phyloP scores from a whole-genome alignment of 2,329 filamentous ascomycete genomes.

The Diaporthe sp. region DNA sequence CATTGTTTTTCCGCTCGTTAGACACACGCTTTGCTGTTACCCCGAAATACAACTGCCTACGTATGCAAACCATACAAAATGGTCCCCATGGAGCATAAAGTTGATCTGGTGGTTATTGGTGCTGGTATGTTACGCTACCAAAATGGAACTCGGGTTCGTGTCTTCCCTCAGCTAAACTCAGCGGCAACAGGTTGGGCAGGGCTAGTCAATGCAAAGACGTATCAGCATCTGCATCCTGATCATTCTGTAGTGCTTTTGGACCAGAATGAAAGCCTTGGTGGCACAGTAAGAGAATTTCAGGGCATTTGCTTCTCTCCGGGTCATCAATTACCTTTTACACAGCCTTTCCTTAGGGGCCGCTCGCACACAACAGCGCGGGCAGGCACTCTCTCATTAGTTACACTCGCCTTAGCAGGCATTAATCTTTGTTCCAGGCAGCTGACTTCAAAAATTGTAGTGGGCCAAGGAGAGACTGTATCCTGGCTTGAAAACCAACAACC shows the following conservation, averaged over 20 bases:
- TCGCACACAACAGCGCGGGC: neutral
- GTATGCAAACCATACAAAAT: neutral
- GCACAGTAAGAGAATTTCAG: slow-evolving; percentile 56
- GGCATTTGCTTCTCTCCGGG: too few species aligned
- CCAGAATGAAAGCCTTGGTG: slow-evolving; percentile 69
- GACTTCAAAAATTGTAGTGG: slow-evolving; percentile 60
- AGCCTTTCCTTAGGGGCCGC: too few species aligned
- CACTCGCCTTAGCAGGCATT: neutral
- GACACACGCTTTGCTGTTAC: neutral
- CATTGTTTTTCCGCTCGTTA: neutral
- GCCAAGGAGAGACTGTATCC: slow-evolving; percentile 76
- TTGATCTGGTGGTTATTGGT: slow-evolving; percentile 51
- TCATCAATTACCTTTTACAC: neutral
- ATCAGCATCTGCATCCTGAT: slow-evolving; percentile 70
- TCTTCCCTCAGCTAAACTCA: neutral
- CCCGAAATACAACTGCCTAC: neutral
- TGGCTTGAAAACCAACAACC: slow-evolving; percentile 80
- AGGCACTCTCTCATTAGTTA: neutral
- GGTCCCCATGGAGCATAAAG: neutral
- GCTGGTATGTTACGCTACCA: slow-evolving; percentile 54
- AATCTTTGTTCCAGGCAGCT: neutral
- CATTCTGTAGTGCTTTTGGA: slow-evolving; percentile 72
- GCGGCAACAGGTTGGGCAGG: slow-evolving; percentile 63
- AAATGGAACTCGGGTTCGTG: too few species aligned
- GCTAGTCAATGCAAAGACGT: slow-evolving; percentile 73